Evolutionary conservation across 192 early-diverging fungal species (phyloP).

Genomic region (Hyaloraphidium curvatum): DNA sequence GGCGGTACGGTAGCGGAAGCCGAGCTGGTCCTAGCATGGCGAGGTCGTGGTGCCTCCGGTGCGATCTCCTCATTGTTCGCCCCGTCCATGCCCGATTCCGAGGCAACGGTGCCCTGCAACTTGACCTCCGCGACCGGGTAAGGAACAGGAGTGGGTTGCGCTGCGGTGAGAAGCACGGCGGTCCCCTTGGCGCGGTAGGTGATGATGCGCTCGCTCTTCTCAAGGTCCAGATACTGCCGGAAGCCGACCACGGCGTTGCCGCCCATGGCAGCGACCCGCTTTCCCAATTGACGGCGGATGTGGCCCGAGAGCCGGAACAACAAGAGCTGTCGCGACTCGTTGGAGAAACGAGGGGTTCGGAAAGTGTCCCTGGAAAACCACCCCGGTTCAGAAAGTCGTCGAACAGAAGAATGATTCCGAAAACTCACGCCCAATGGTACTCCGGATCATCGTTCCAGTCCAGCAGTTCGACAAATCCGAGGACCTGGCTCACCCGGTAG

Average conservation of each 20-base stretch:
- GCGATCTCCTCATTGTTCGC: too few relatives aligned
- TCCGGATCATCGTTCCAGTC: constrained; percentile 57
- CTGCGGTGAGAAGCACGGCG: constrained; percentile 33
- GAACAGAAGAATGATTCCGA: neutral
- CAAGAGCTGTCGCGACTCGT: constrained; percentile 49
- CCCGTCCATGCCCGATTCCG: too few relatives aligned
- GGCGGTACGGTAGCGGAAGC: too few relatives aligned
- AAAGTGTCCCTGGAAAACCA: constrained; percentile 50
- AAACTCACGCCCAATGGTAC: constrained; percentile 24
- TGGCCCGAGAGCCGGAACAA: constrained; percentile 49
- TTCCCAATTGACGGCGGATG: constrained; percentile 46
- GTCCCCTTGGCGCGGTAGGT: constrained; percentile 59
- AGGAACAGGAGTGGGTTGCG: constrained; percentile 7
- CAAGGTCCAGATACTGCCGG: constrained; percentile 56
- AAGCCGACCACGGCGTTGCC: constrained; percentile 58
- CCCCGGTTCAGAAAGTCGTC: neutral
- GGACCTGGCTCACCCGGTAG: constrained; percentile 28
- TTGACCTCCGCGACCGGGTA: constrained; percentile 12
- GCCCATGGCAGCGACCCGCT: constrained; percentile 49
- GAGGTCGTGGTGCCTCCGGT: too few relatives aligned
- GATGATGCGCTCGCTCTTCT: constrained; percentile 46
- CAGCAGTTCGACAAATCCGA: constrained; percentile 52
- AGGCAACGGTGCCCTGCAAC: too few relatives aligned
- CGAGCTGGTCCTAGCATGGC: too few relatives aligned
- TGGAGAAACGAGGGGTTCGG: constrained; percentile 53